Conservation (phyloP, 1,139 yeast species). For the Meyerozyma guilliermondii region DNA sequence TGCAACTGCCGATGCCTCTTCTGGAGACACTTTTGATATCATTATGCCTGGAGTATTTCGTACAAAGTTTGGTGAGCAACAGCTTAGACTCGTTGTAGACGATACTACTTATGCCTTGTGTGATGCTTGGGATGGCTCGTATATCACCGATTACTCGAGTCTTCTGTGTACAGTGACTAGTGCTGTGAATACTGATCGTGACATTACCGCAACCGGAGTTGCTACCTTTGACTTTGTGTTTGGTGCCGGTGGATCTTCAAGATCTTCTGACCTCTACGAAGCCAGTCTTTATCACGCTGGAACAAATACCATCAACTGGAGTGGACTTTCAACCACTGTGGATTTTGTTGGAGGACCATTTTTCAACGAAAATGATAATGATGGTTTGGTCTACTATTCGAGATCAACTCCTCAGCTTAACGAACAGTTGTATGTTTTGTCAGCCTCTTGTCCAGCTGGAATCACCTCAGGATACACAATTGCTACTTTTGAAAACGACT, state of each 20-base stretch:
- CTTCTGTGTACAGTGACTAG: slow-evolving; percentile 11
- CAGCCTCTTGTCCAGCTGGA: slow-evolving; percentile 11
- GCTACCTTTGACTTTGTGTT: slow-evolving; percentile 16
- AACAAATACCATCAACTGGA: slow-evolving; percentile 9
- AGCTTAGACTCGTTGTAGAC: slow-evolving; percentile 8
- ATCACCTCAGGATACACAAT: slow-evolving; percentile 10
- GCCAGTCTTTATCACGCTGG: slow-evolving; percentile 9
- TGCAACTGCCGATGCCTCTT: slow-evolving; percentile 5
- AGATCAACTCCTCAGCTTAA: slow-evolving; percentile 14
- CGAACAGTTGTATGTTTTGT: slow-evolving; percentile 13
- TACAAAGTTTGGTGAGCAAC: slow-evolving; percentile 11
- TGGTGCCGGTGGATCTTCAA: slow-evolving; percentile 18
- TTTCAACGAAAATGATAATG: slow-evolving; percentile 7
- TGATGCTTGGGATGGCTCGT: slow-evolving; percentile 11
- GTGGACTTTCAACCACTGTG: slow-evolving; percentile 9
- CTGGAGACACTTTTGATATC: slow-evolving; percentile 10
- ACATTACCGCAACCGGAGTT: slow-evolving; percentile 9
- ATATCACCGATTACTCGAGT: slow-evolving; percentile 5
- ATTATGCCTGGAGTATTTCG: slow-evolving; percentile 16
- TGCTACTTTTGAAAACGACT: slow-evolving; percentile 9
- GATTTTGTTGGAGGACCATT: slow-evolving; percentile 11
- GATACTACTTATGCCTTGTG: slow-evolving; percentile 11
- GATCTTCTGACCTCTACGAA: slow-evolving; percentile 10
- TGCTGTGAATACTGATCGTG: slow-evolving; percentile 1
- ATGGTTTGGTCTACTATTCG: slow-evolving; percentile 12